Conservation (phyloP, 352 stramenopile species). For the Phytophthora pluvialis region DNA sequence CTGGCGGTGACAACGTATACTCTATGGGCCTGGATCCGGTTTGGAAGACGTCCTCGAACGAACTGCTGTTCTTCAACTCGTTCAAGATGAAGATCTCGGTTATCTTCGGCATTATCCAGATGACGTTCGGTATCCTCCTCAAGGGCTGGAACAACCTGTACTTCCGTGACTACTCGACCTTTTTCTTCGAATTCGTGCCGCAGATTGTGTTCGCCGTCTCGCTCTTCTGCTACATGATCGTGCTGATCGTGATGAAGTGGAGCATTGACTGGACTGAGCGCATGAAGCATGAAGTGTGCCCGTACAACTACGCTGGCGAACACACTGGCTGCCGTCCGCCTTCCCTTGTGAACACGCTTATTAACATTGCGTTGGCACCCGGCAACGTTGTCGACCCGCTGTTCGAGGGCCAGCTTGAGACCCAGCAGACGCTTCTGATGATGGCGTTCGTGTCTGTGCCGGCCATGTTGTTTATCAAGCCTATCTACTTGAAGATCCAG, state of each 20-base stretch:
- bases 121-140: conserved; percentile 97
- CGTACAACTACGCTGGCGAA: conserved; percentile 94
- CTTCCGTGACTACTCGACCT: conserved; percentile 95
- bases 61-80: conserved; percentile 99
- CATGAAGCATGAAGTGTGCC: conserved; percentile 93
- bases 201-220: conserved; percentile 96
- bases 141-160: conserved; percentile 97
- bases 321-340: conserved; percentile 96
- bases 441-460: conserved; percentile 96
- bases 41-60: conserved; percentile 98
- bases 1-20: conserved; percentile 92
- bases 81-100: conserved; percentile 99
- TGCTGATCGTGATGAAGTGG: conserved; percentile 99
- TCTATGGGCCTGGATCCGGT: conserved; percentile 98
- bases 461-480: conserved; percentile 96
- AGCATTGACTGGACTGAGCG: conserved; percentile 97
- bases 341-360: conserved; percentile 98
- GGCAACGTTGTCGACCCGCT: conserved; percentile 95
- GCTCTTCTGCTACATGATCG: conserved; percentile 99
- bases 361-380: conserved; percentile 98
- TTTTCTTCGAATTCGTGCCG: conserved; percentile 98
- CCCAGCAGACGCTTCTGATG: conserved; percentile 92
- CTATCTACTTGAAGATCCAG: conserved; percentile 90
- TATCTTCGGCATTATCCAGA: conserved; percentile 99
- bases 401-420: conserved; percentile 93